phyloP scores from a whole-genome alignment of 768 basidiomycete genomes.

The Thelephora aurantiotincta region DNA sequence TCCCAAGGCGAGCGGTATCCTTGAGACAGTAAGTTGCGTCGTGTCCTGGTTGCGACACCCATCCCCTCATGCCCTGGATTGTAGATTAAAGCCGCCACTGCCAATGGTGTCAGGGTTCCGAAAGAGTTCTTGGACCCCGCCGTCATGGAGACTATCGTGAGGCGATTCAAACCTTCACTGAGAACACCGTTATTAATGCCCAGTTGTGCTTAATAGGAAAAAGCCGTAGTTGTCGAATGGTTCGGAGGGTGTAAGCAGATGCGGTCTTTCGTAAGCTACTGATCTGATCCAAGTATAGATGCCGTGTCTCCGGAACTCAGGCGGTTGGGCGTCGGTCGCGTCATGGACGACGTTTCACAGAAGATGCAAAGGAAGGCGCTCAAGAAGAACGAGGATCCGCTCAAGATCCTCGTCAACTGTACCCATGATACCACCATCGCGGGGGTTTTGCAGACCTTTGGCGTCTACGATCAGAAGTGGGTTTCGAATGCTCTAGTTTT shows the following conservation, averaged over 20 bases:
- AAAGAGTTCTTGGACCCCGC: constrained; percentile 53
- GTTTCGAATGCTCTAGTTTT: constrained; percentile 6
- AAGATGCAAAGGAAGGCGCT: constrained; percentile 49
- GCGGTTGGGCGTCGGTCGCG: constrained; percentile 62
- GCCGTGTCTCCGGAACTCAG: constrained; percentile 67
- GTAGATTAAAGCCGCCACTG: constrained; percentile 52
- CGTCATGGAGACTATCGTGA: constrained; percentile 44
- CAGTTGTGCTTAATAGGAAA: constrained; percentile 29
- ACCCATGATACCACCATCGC: constrained; percentile 66
- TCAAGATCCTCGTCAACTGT: constrained; percentile 54
- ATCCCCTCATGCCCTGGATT: neutral
- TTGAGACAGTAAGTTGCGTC: constrained; percentile 43
- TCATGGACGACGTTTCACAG: constrained; percentile 44
- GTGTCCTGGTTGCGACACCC: neutral
- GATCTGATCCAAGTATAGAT: neutral
- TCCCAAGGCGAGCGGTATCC: constrained; percentile 59
- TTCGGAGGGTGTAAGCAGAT: constrained; percentile 33
- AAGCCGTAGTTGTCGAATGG: constrained; percentile 68
- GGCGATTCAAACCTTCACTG: constrained; percentile 7
- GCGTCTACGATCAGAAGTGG: constrained; percentile 59
- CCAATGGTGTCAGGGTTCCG: constrained; percentile 61
- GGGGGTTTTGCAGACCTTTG: constrained; percentile 46
- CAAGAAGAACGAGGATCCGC: constrained; percentile 28
- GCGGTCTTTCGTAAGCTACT: neutral
- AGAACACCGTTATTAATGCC: neutral